Percentiles rank a stretch among this genome's conserved stretches.
phyloP scores from a whole-genome alignment of 805 yeast species.

The Ogataea neopini region DNA sequence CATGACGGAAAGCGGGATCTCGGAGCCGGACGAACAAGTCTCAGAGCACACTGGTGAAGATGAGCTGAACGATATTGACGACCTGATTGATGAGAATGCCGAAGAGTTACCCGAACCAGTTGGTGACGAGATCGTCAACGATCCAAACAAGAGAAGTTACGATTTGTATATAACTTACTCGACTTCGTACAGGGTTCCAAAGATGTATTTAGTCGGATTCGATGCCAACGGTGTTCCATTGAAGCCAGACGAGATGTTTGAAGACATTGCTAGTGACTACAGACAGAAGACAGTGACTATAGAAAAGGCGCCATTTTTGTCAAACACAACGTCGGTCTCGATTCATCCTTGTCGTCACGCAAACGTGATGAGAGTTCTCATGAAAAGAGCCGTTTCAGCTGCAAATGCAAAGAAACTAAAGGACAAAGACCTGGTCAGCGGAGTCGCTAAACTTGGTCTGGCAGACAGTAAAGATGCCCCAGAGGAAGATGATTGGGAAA shows the following conservation, averaged over 20 bases:
- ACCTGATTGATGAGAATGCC: conserved; percentile 37
- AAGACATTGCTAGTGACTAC: conserved; percentile 89
- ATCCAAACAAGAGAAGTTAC: conserved; percentile 61
- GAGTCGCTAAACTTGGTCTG: conserved; percentile 49
- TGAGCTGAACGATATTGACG: conserved; percentile 45
- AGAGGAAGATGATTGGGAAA: conserved; percentile 54
- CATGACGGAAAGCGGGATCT: conserved; percentile 27
- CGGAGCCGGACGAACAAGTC: conserved; percentile 8
- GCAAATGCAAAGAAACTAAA: conserved; percentile 35
- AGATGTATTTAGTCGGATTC: conserved; percentile 88
- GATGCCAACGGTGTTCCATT: conserved; percentile 82
- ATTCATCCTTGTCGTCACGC: conserved; percentile 98
- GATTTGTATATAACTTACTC: conserved; percentile 91
- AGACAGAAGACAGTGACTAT: conserved; percentile 95
- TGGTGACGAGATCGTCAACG: conserved; percentile 36
- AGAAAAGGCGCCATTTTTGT: conserved; percentile 84
- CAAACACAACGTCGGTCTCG: conserved; percentile 75
- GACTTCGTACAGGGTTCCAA: conserved; percentile 94
- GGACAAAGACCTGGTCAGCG: conserved; percentile 37
- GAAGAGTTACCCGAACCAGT: conserved; percentile 35
- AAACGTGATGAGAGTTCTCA: conserved; percentile 85
- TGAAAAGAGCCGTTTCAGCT: conserved; percentile 68
- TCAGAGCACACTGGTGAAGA: conserved; percentile 26
- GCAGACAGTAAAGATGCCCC: conserved; percentile 36
- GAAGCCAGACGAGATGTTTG: conserved; percentile 88